Evolutionary conservation across 78 protist species (phyloP), one percentile per base, ranked within the genome.

Genomic region (Mastigamoeba balamuthi): DNA sequence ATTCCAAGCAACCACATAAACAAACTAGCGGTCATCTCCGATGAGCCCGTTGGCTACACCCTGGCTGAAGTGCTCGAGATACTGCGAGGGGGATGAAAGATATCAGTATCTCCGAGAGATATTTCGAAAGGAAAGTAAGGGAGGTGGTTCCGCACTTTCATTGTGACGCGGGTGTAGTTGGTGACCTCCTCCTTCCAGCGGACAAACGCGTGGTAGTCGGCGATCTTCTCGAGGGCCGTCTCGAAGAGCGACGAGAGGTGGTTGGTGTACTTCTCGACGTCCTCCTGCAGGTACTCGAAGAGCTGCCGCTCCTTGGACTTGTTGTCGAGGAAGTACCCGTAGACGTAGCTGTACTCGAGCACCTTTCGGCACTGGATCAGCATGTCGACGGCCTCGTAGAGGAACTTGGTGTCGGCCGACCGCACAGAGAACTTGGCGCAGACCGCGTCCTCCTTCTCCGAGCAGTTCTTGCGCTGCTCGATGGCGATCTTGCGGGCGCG

Each of bases 241-340:
- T 85, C 89, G 37, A 74, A 85, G 33, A 36, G 68, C 17, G 75
- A 70, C 6, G 81, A 67, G 64, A 85, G 48, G 5, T 43, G 63
- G 74, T 85, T 74, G 6, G 90, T 85, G 81, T 80, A 72, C 74
- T 85, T 85, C 69, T 86, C 91, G 6, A 86, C 66, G 67, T 86
- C 85, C 40, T 86, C 91, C 63, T 86, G 91, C 0, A 86, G 87
- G 40, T 81, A 77, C 74, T 86, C 91, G 35, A 86, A 86, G 4
- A 86, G 75, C 48, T 82, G 75, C 52, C 73, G 41, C 41, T 82
- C 91, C 43, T 72, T 69, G 27, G 80, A 72, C 41, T 77, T 80
- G 6, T 73, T 76, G 41, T 82, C 88, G 69, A 86, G 69, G 80
- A 78, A 75, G 27, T 74, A 86, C 35, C 87, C 91, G 72, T 72